phyloP scores from a whole-genome alignment of 306 rosid genomes.

The Alnus glutinosa region DNA sequence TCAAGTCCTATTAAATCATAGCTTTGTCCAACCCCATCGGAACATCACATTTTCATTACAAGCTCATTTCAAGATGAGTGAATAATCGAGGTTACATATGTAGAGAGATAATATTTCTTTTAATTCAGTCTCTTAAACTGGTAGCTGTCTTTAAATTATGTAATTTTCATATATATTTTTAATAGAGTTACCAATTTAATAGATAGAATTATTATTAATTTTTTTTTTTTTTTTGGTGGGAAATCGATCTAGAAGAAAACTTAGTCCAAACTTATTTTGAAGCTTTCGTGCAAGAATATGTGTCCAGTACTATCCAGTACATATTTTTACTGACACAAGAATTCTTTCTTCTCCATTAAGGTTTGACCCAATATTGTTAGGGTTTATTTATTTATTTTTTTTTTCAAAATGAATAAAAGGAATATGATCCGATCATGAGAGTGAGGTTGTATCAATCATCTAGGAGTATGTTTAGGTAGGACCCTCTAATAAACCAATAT shows the following conservation, averaged over 20 bases:
- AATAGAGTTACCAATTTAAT: too few species aligned
- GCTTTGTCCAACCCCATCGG: too few species aligned
- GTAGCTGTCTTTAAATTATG: too few species aligned
- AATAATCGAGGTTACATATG: neutral
- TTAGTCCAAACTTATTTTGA: neutral
- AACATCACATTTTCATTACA: too few species aligned
- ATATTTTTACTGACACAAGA: neutral
- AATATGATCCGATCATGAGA: neutral
- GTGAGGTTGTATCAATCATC: constrained; percentile 1
- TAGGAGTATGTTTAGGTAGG: neutral
- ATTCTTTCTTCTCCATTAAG: neutral
- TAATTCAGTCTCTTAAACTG: too few species aligned
- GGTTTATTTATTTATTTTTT: neutral
- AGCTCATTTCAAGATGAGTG: too few species aligned
- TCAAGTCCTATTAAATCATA: too few species aligned
- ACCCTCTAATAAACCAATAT: constrained; percentile 10
- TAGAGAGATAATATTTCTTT: too few species aligned
- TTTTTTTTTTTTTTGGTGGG: too few species aligned
- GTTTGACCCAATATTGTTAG: neutral
- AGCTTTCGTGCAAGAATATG: neutral
- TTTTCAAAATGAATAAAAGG: neutral
- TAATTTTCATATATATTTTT: too few species aligned
- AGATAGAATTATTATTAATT: too few species aligned
- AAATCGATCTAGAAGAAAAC: too few species aligned
- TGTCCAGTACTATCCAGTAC: neutral